Evolutionary conservation across 345 rosid species (phyloP).

Genomic region (Psidium friedrichsthalianum): DNA sequence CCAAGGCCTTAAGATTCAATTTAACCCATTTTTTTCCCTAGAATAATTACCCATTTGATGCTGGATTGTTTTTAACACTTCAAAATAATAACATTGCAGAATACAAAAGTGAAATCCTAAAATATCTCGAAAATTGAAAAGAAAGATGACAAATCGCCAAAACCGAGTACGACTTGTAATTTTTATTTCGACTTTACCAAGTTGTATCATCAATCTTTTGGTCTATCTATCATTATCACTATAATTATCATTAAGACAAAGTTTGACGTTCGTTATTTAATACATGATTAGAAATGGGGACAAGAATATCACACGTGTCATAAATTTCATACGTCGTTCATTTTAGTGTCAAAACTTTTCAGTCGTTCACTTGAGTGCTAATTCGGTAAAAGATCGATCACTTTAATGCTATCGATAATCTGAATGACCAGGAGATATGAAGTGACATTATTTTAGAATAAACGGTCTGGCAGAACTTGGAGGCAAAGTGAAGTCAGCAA

Average conservation of each 20-base stretch:
- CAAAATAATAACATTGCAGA: neutral
- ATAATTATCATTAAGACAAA: neutral
- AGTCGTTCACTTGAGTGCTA: neutral
- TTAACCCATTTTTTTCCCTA: neutral
- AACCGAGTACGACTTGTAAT: neutral
- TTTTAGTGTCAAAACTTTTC: too few species aligned
- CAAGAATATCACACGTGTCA: neutral
- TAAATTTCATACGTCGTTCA: accelerated
- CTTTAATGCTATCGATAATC: accelerated
- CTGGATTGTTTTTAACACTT: too few species aligned
- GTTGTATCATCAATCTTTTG: too few species aligned
- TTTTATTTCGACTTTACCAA: neutral
- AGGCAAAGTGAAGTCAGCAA: neutral
- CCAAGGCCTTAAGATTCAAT: neutral
- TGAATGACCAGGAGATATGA: neutral
- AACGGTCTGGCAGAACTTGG: neutral
- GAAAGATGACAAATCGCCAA: neutral
- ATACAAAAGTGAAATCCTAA: neutral
- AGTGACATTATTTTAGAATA: neutral
- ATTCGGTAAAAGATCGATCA: neutral
- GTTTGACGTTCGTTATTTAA: neutral
- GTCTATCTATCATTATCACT: neutral
- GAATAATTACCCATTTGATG: too few species aligned
- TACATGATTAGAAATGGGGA: neutral
- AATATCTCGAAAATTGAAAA: neutral